These are phyloP conservation scores for Sextonia rubra DNA, from an alignment of 164 flowering plant genomes.

Conservation along the genomic window DNA sequence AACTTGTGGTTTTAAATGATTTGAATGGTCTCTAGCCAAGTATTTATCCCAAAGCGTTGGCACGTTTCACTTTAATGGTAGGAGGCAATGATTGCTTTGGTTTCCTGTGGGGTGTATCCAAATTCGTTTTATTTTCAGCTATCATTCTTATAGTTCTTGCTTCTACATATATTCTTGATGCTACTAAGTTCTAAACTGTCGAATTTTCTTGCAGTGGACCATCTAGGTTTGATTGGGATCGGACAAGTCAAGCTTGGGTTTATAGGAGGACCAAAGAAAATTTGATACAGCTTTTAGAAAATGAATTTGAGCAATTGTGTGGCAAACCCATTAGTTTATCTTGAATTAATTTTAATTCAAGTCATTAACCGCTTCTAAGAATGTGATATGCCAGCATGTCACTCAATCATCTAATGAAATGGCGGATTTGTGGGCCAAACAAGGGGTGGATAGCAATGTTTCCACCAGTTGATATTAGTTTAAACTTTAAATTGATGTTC, in stretches of 20 bases:
- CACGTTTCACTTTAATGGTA: background rate
- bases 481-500: too few relatives aligned
- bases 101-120: background rate
- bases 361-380: too few relatives aligned
- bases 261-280: slow-evolving; percentile 69
- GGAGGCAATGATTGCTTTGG: background rate
- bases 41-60: too few relatives aligned
- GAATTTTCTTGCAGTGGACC: slow-evolving; percentile 68
- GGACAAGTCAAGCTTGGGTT: slow-evolving; percentile 53
- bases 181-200: background rate
- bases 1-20: background rate
- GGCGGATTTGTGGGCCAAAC: too few relatives aligned
- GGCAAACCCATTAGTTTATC: slow-evolving; percentile 59
- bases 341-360: slow-evolving; percentile 13
- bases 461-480: too few relatives aligned
- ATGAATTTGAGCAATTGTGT: slow-evolving; percentile 66
- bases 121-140: background rate
- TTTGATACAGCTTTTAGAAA: slow-evolving; percentile 47
- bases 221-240: slow-evolving; percentile 88
- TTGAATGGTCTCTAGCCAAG: background rate
- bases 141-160: background rate
- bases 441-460: too few relatives aligned
- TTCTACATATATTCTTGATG: background rate
- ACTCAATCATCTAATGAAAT: too few relatives aligned
- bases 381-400: too few relatives aligned